phyloP scores from a whole-genome alignment of 2,329 filamentous ascomycete species.

The Fusarium albosuccineum region DNA sequence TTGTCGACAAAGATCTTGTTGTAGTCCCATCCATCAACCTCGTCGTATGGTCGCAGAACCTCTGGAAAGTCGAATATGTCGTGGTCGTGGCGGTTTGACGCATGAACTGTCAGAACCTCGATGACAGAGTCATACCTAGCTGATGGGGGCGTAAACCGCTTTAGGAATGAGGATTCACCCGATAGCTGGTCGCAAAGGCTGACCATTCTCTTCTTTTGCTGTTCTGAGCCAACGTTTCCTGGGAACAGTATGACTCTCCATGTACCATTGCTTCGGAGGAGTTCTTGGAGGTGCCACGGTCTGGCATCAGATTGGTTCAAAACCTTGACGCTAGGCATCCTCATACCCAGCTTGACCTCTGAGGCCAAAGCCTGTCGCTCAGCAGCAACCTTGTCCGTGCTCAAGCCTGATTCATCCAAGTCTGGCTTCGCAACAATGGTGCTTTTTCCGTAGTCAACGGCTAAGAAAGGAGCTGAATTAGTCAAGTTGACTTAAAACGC shows the following conservation, averaged over 20 bases:
- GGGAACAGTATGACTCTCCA: conserved; percentile 74
- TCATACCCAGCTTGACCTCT: conserved; percentile 60
- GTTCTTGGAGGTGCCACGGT: conserved; percentile 70
- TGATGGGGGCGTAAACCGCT: conserved; percentile 17
- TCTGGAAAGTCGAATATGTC: conserved; percentile 66
- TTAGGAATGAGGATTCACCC: conserved; percentile 51
- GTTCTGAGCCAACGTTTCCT: conserved; percentile 63
- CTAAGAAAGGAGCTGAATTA: conserved; percentile 4
- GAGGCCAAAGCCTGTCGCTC: conserved; percentile 16
- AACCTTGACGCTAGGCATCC: conserved; percentile 70
- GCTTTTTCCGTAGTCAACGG: conserved; percentile 28
- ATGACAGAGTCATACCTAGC: conserved; percentile 54
- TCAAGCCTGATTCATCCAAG: background rate
- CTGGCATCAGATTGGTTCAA: conserved; percentile 68
- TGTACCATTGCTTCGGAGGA: conserved; percentile 67
- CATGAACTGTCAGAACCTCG: conserved; percentile 73
- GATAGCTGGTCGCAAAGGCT: conserved; percentile 43
- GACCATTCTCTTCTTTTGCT: conserved; percentile 48
- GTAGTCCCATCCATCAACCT: conserved; percentile 67
- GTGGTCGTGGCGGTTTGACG: conserved; percentile 61
- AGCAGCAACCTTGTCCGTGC: background rate
- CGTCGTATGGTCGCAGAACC: conserved; percentile 54
- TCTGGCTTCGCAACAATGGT: conserved; percentile 22
- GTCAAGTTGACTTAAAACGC: background rate
- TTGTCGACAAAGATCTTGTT: conserved; percentile 69